Base-by-base conservation (phyloP, 208 protist genomes). In the Vickermania ingenoplastis region DNA sequence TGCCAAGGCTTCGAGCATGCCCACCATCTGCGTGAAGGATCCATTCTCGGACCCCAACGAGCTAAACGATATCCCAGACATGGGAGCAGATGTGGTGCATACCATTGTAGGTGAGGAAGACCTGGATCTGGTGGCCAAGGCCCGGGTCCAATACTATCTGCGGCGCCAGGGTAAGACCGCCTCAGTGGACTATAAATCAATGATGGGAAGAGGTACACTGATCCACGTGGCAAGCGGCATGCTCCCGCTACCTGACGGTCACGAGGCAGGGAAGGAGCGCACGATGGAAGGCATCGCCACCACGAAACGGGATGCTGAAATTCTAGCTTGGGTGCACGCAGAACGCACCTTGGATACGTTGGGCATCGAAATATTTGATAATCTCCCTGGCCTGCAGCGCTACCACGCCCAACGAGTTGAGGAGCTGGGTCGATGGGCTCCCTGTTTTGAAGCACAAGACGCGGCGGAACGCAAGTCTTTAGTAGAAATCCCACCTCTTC, bases 301-400 rank as follows among this genome's bases (percentile, higher is more conserved):
- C 26, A 89, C 83, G 0, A 86, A 89, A 60, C 78, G 75, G 23
- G 90, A 96, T 54, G 86, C 90, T 17, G 90, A 96, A 21, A 29
- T 77, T n/a, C 70, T 94, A 11, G 77, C 71, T 11, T 96, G 83
- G 81, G 94, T 96, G 90, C 90, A 96, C 60, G 90, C 90, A 51
- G 83, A 94, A 65, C 82, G 83, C 5, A 71, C 77, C 4, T 65
- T 96, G 17, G 84, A 94, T 58, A 67, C 65, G 1, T 45, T 91
- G 2, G 77, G 66, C 11, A 67, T 96, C 3, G 79, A 74, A 31
- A 26, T 96, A 28, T 96, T 94, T 66, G 81, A 76, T 30, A 92
- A 95, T 57, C 64, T 96, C 48, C 86, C 86, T 2, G 57, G 63
- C 41, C 61, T 93, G 53, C 90, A 96, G 65, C 69, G 57, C 1